Evolutionary conservation across 1,284 basidiomycete genomes (phyloP), one percentile per base, ranked within the genome.

Genomic region (Neonothopanus nambi): DNA sequence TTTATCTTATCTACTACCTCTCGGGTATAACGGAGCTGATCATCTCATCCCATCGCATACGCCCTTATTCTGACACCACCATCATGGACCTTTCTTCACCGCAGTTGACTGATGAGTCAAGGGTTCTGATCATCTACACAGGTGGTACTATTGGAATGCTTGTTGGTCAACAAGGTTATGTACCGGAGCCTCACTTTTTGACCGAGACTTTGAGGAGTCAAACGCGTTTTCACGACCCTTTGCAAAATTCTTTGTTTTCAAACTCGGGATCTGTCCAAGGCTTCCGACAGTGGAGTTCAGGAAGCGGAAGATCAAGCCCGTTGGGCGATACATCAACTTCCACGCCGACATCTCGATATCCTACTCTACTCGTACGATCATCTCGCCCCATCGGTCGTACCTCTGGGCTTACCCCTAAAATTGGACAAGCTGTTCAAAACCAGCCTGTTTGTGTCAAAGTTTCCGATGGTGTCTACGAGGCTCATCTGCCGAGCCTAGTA

Each of bases 141-240:
- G 92, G 93, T 47, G 92, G 91, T 26, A 94, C 91, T 0, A 90
- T 94, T 60, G 91, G 91, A 11, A 93, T 93, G 91, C 84, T 93
- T 38, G 78, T 89, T 35, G 84, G 87, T 35, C 74, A 84, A 28
- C 80, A 85, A 58, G 91, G 93, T 47, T 95, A 94, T 66, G 88
- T 90, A 13, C 91, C 93, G 11, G 93, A 95, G 65, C 91, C 93
- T 0, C 86, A 87, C 60, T 95, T 94, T 68, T 75, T 96, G 58
- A 91, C 89, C 6, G 87, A 91, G 70, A 91, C 84, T 0, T 79
- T 95, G 39, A 78, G 82, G 60, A 86, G 86, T 60, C 91, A 94
- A 69, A 82, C 82, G 33, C 82, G 91, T 11, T 94, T 94, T 63
- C 91, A 95, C 68, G 91, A 94, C 63, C 92, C 91, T 6, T 71